Base-by-base conservation (phyloP, 106 monocot genomes). In the Acorus gramineus region DNA sequence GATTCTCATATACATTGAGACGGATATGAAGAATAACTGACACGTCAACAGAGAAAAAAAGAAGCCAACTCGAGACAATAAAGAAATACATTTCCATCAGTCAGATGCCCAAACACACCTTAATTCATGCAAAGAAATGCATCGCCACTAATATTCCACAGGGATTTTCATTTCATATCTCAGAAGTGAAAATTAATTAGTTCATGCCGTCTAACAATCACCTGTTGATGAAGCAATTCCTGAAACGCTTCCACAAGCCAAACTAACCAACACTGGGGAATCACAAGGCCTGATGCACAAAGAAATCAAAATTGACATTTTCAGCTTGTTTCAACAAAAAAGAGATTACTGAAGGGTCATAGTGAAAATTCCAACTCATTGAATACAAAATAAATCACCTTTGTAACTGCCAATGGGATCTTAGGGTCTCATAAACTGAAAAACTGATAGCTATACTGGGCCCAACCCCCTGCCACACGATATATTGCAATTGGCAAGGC, bases 151-250 rank as follows among this genome's bases (percentile, higher is more conserved):
- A 28, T 28, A 28, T 28, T 28, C 28, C 28, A 28, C 28, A 28
- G 28, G 28, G 28, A 28, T 28, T 28, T 28, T 28, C 28, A 28
- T 28, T 28, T 28, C 28, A 28, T 28, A 28, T 28, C 28, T 28
- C 28, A 28, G 28, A 28, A 28, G 28, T 28, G 28, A 28, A 28
- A 28, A 28, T 28, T 28, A 28, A 28, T 28, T 28, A 63, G 46
- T 53, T 49, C 12, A 42, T 1, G 13, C 6, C 5, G 5, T 47
- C 3, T 44, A 10, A 46, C 5, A 74, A 14, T 74, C 76, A 94
- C 94, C 75, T 68, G 89, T 86, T 50, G 94, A 94, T 44, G 94
- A 94, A 55, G 86, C 84, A 72, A 94, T 77, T n/a, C 94, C 94
- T 49, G 94, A 94, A 48, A 86, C 49, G 49, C 89, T 84, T 65